Base-by-base conservation (phyloP, 805 yeast species). In the Kodamaea leandrae region DNA sequence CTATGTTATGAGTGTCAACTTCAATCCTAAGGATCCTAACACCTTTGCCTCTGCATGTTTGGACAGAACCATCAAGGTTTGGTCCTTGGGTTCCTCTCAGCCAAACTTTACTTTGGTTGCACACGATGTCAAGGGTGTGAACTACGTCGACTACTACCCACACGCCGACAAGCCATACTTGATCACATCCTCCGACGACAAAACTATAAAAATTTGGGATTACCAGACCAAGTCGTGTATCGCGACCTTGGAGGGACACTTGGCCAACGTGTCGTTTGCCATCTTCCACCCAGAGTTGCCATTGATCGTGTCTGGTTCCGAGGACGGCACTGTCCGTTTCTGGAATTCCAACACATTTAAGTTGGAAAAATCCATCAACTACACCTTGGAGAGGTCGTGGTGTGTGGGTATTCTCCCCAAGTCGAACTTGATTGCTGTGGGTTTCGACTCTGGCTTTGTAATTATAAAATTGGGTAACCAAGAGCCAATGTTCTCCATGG, bases 281-380 rank as follows among this genome's bases (percentile, higher is more conserved):
- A 80, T 90, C 25, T 93, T 90, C 82, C 99, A 93, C 63, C 96
- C 96, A n/a, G 95, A 91, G 57, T 74, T 93, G 57, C 99, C 99
- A 16, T 70, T 91, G 50, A 90, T 93, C 49, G 77, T 93, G 36
- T 88, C 97, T 3, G 99, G 99, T 50, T 84, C 96, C 39, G 99
- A 93, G 67, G 99, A 93, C 67, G 88, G 95, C 39, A 83, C 96
- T 7, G 74, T 93, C 51, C 88, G 90, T 60, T 77, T 93, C 55
- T 93, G 99, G 99, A 91, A 87, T 62, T 76, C 97, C 16, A 84
- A 84, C 60, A 88, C 98, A 25, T 93, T 91, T 70, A 88, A 87
- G 66, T 76, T 91, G 50, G 98, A 91, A 66, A 89, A 89, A 66
- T 82, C 96, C 6, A 71, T 91, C 47, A 90, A 88, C 66, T 82